Percentiles rank a stretch among this genome's conserved stretches.
Evolutionary conservation across 257 asterid genomes (phyloP).

Genomic region (Solanum dulcamara): DNA sequence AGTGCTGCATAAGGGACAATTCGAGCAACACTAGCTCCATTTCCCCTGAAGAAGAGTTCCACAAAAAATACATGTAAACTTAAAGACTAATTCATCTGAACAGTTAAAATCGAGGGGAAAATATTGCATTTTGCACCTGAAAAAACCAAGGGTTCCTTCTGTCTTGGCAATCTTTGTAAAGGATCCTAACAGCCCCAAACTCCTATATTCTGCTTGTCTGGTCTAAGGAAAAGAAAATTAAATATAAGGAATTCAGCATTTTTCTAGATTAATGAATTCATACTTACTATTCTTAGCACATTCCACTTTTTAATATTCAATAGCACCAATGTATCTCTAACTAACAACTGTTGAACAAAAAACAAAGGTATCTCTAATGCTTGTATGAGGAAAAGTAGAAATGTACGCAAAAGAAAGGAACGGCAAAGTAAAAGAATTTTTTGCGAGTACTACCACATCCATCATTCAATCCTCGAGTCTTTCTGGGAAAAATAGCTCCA

Average conservation of each 20-base stretch:
- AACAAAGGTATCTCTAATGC: neutral
- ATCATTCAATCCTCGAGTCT: neutral
- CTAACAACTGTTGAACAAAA: neutral
- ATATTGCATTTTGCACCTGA: conserved; percentile 36
- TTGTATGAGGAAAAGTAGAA: neutral
- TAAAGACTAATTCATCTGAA: neutral
- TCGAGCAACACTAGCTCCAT: conserved; percentile 94
- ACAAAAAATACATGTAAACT: neutral
- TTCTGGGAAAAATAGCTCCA: neutral
- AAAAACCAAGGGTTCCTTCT: conserved; percentile 80
- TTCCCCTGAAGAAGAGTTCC: conserved; percentile 46
- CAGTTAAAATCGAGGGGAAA: neutral
- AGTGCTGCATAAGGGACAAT: conserved; percentile 97
- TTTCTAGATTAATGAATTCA: neutral
- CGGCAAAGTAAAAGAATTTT: neutral
- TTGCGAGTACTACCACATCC: neutral
- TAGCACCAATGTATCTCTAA: neutral
- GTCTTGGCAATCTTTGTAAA: conserved; percentile 68
- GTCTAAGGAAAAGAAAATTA: conserved; percentile 37
- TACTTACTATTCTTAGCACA: neutral
- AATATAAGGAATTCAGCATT: neutral
- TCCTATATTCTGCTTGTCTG: conserved; percentile 65
- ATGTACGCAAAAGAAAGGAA: neutral
- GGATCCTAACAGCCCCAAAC: conserved; percentile 74
- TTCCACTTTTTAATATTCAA: neutral